phyloP scores from a whole-genome alignment of 2,329 filamentous ascomycete genomes.

The Phialophora expanda region DNA sequence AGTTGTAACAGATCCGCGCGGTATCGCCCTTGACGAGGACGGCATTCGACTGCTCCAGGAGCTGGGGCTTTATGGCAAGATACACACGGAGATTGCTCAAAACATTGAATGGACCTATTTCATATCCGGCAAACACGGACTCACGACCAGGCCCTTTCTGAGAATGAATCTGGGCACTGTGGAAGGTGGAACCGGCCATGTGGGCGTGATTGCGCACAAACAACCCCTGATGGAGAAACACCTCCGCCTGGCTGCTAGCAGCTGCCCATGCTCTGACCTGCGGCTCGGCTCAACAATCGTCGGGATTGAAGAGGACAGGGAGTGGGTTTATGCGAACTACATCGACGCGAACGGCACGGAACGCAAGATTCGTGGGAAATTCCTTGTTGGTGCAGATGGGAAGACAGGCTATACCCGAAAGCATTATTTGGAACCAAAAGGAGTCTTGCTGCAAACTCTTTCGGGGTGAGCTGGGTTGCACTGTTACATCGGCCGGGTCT shows the following conservation, averaged over 20 bases:
- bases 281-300: conserved; percentile 34
- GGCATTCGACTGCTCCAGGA: conserved; percentile 44
- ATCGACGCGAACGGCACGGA: conserved; percentile 30
- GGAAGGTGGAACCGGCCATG: conserved; percentile 42
- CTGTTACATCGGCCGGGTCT: not conserved
- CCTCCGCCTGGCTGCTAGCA: conserved; percentile 29
- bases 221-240: conserved; percentile 43
- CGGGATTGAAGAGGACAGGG: conserved; percentile 24
- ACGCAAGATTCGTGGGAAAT: conserved; percentile 38
- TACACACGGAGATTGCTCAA: conserved; percentile 42
- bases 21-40: conserved; percentile 45
- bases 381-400: conserved; percentile 55
- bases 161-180: conserved; percentile 40
- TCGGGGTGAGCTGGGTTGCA: conserved; percentile 13
- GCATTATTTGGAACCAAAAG: conserved; percentile 52
- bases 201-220: conserved; percentile 43
- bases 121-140: conserved; percentile 38
- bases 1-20: conserved; percentile 45
- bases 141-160: conserved; percentile 39
- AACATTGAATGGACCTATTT: conserved; percentile 39
- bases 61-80: conserved; percentile 41
- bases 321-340: conserved; percentile 37
- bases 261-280: conserved; percentile 29
- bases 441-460: conserved; percentile 46
- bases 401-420: conserved; percentile 56